Base-by-base conservation (phyloP, 176 grass and related monocot genomes). In the Phoenix dactylifera region DNA sequence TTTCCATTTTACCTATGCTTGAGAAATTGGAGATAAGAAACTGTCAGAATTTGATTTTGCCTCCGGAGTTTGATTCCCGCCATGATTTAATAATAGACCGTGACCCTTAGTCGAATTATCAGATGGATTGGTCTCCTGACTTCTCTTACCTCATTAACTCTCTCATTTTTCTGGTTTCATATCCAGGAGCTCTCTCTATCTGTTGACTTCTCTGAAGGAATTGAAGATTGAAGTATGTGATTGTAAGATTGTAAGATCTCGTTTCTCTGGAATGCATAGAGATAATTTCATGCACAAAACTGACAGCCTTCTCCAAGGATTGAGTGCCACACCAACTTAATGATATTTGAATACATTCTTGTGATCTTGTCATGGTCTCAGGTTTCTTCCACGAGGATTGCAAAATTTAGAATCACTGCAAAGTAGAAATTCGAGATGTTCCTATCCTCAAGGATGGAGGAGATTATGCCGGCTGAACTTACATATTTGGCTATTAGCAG, bases 131-230 rank as follows among this genome's bases (percentile, higher is more conserved):
- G 58, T n/a, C 59, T 14, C 7, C 49, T 26, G 18, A 58, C 52
- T 20, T 75, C 72, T 32, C 62, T 76, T 16, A 53, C 53, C 3
- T 61, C 55, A 17, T 18, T 76, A 54, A 51, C 63, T 69, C 12
- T 25, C 50, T 15, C 57, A 75, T 12, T 16, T 75, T 58, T 28
- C 51, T 7, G 50, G 9, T 22, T 18, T 0, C 15, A 67, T 75
- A 1, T 44, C 51, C 1, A 16, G n/a, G 35, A 10, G 4, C 0
- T 3, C 54, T 7, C 12, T 26, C 14, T 18, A 9, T 24, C 5
- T 24, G n/a, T 50, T 66, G 19, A 50, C 29, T 24, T 65, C 18
- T 20, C 35, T 75, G 7, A 51, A 20, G 16, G 64, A 65, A 51
- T 7, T 75, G 30, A 23, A 75, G 30, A 75, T 75, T 4, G 63